Conservation (phyloP, 257 asterid genomes). For the Penstemon barbatus region DNA sequence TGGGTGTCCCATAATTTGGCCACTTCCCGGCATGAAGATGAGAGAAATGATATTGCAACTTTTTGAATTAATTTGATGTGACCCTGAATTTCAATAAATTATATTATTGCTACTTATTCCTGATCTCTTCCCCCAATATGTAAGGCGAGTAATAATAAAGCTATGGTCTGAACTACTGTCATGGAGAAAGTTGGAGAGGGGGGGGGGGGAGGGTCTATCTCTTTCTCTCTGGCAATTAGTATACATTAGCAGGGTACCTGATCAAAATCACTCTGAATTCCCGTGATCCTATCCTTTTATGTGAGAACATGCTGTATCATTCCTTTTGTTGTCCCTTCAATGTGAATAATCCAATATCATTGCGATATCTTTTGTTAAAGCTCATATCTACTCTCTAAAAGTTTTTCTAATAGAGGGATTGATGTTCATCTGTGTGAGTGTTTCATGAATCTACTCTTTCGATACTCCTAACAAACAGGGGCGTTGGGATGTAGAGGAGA, state of each 20-base stretch:
- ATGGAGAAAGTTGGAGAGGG: background rate
- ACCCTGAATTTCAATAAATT: background rate
- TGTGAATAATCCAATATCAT: background rate
- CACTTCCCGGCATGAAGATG: background rate
- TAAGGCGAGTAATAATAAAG: background rate
- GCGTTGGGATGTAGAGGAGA: conserved; percentile 75
- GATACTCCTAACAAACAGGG: conserved; percentile 49
- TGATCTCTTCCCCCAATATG: background rate
- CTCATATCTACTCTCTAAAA: background rate
- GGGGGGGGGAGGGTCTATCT: background rate
- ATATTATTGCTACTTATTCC: background rate
- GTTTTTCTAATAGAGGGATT: background rate
- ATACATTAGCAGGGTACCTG: background rate
- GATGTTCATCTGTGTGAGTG: background rate
- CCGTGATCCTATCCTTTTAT: background rate
- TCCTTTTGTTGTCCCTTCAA: background rate
- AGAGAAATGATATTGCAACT: conserved; percentile 8
- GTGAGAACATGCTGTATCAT: conserved; percentile 9
- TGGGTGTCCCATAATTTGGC: background rate
- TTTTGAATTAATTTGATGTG: background rate
- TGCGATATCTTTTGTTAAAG: background rate
- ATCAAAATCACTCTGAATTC: background rate
- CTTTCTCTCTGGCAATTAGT: background rate
- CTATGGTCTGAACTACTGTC: background rate
- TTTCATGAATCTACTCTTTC: conserved; percentile 24